Percentiles rank a stretch among this genome's conserved stretches.
phyloP scores from a whole-genome alignment of 2,329 filamentous ascomycete genomes.

The Elsinoe necatrix region DNA sequence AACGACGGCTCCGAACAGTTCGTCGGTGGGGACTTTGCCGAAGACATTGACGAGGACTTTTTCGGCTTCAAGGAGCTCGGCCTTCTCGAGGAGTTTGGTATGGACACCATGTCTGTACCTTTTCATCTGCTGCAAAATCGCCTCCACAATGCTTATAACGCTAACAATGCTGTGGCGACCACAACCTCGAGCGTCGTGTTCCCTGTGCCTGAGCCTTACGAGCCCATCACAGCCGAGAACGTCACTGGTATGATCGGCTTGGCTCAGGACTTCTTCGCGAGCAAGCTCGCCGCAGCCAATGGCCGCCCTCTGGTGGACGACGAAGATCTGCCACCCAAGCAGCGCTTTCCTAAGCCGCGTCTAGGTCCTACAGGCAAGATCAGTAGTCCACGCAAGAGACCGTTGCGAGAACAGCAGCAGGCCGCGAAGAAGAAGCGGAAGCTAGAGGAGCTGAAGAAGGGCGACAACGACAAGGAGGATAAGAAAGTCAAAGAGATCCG shows the following conservation, averaged over 20 bases:
- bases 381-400: slow-evolving; percentile 71
- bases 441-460: slow-evolving; percentile 34
- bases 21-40: slow-evolving; percentile 90
- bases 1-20: slow-evolving; percentile 97
- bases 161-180: slow-evolving; percentile 59
- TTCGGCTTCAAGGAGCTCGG: slow-evolving; percentile 96
- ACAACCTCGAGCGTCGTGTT: slow-evolving; percentile 55
- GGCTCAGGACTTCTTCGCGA: slow-evolving; percentile 82
- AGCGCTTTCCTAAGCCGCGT: slow-evolving; percentile 57
- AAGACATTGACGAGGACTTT: slow-evolving; percentile 97
- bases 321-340: slow-evolving; percentile 87
- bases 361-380: slow-evolving; percentile 75
- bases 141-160: slow-evolving; percentile 75
- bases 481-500: slow-evolving; percentile 41
- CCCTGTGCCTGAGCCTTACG: slow-evolving; percentile 58
- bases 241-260: slow-evolving; percentile 76
- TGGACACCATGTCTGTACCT: slow-evolving; percentile 81
- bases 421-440: slow-evolving; percentile 86
- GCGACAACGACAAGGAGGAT: slow-evolving; percentile 26
- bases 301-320: slow-evolving; percentile 83
- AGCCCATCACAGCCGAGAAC: slow-evolving; percentile 70
- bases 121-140: slow-evolving; percentile 88
- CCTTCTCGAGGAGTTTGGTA: slow-evolving; percentile 80
- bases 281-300: slow-evolving; percentile 75
- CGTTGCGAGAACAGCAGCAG: slow-evolving; percentile 71